Evolutionary conservation across 2,329 filamentous ascomycete genomes (phyloP), one percentile per base, ranked within the genome.

Genomic region (Sporothrix phasma): DNA sequence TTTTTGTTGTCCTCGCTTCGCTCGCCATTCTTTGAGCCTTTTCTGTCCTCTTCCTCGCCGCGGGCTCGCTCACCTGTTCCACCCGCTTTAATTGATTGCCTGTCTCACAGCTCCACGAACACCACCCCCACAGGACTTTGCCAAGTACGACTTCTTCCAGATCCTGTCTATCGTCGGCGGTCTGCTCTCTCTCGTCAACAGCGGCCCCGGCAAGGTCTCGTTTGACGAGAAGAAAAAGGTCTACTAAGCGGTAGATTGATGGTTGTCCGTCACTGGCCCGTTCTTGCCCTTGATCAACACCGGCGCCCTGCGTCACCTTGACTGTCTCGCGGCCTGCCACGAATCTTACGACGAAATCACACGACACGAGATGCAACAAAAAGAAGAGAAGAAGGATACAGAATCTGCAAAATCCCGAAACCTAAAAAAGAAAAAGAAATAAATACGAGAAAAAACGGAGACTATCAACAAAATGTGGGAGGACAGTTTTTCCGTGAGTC

Each of bases 181-280:
- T 76, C 89, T 99, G 65, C 84, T 99, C 65, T 87, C 99, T 69
- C 85, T 99, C 69, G 92, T 97, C 79, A 99, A 99, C 85, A 97
- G 94, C 85, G 94, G 94, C 67, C 94, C 94, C 10, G 94, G 94
- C 68, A 92, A 96, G 77, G 89, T 97, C 82, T 96, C 90, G 76
- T 93, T 97, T 77, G 94, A 99, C 78, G 94, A 99, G 86, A 99
- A 99, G 90, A 99, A 99, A 87, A 99, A 99, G 85, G 94, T 99
- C 70, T 99, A 99, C 81, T 99, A 83, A 11, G 10, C 29, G 19
- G 43, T 26, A 3, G 43, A 10, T 4, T 2, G 5, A 17, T 41
- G 39, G 39, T 43, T 5, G 41, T 15, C 19, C 5, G 17, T 5
- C n/a, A n/a, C 17, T 10, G 49, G 17, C 29, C 49, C 7, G n/a